phyloP scores from a whole-genome alignment of 768 basidiomycete species.

The Boletus subcaerulescens region DNA sequence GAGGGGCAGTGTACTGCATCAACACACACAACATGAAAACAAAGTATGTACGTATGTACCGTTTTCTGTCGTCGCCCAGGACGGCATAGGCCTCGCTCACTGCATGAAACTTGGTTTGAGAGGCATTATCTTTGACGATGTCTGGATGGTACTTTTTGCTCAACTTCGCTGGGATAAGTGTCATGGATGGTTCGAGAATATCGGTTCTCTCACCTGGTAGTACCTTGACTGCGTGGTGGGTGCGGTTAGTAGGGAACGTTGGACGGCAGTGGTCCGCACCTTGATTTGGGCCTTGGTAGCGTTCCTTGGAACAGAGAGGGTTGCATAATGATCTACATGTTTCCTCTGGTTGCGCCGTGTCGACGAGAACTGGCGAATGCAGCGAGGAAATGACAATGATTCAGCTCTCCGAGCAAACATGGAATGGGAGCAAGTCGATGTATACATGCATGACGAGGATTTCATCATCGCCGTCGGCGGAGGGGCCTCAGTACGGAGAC shows the following conservation, averaged over 20 bases:
- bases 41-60: constrained; percentile 35
- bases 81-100: constrained; percentile 48
- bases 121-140: constrained; percentile 35
- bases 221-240: constrained; percentile 23
- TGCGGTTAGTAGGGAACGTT: neutral
- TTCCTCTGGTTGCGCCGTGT: constrained; percentile 9
- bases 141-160: constrained; percentile 51
- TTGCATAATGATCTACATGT: constrained; percentile 27
- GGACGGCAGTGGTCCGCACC: constrained; percentile 8
- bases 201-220: constrained; percentile 22
- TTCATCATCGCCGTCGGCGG: neutral
- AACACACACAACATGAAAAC: neutral
- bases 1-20: neutral
- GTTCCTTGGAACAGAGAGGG: constrained; percentile 24
- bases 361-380: constrained; percentile 20
- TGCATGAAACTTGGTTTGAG: constrained; percentile 41
- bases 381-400: neutral
- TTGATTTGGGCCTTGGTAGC: constrained; percentile 35
- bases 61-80: constrained; percentile 43
- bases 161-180: constrained; percentile 30
- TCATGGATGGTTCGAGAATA: neutral
- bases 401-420: neutral
- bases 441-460: neutral
- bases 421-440: neutral
- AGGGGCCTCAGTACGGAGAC: neutral